A percentile compares a stretch with the other conserved stretches of the same genome.
Conservation (phyloP, 768 basidiomycete genomes). For the Trametopsis cervina region DNA sequence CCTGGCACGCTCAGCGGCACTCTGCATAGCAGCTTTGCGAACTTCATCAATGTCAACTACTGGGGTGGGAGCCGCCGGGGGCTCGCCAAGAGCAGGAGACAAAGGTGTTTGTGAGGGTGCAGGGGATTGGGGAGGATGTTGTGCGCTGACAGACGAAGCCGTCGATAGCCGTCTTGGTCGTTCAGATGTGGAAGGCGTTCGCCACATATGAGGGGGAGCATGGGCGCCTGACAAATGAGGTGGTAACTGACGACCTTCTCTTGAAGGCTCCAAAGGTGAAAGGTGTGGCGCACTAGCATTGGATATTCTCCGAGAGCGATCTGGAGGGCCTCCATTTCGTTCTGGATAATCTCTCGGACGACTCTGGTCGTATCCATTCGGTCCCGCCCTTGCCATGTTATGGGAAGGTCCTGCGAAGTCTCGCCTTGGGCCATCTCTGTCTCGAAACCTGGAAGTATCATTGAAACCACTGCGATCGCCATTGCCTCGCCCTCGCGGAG, state of each 20-base stretch:
- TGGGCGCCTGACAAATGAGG: constrained; percentile 44
- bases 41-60: constrained; percentile 44
- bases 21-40: constrained; percentile 77
- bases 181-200: constrained; percentile 3
- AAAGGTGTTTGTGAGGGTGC: constrained; percentile 10
- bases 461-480: constrained; percentile 16
- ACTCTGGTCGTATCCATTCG: constrained; percentile 13
- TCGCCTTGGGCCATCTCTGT: constrained; percentile 17
- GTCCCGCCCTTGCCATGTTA: constrained; percentile 1
- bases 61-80: constrained; percentile 10
- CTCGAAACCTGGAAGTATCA: constrained; percentile 14
- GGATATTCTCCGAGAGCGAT: constrained; percentile 17
- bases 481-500: constrained; percentile 12
- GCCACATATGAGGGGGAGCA: constrained; percentile 17
- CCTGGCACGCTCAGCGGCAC: constrained; percentile 76
- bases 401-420: constrained; percentile 8
- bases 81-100: constrained; percentile 16
- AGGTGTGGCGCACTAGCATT: constrained; percentile 49
- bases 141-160: constrained; percentile 5
- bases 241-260: constrained; percentile 48
- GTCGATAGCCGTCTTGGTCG: constrained; percentile 27
- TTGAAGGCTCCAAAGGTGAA: constrained; percentile 28
- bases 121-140: constrained; percentile 12
- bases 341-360: constrained; percentile 8
- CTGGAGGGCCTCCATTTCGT: constrained; percentile 2